Percentiles rank a stretch among this genome's conserved stretches.
Evolutionary conservation across 768 basidiomycete species (phyloP).

Genomic region (Sporobolomyces phaffii): DNA sequence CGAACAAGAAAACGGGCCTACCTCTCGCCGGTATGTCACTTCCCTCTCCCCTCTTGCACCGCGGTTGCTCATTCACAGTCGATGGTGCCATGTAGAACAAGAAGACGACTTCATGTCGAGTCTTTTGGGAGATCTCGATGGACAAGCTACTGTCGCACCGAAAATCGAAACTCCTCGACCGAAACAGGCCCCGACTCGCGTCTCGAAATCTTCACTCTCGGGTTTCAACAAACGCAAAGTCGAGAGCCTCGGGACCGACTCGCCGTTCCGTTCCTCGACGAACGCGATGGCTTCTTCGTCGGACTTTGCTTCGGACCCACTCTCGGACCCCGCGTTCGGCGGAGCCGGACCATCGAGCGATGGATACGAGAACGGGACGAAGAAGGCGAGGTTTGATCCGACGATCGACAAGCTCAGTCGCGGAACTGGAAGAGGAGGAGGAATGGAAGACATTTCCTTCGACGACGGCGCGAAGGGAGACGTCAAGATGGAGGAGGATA

Average conservation of each 20-base stretch:
- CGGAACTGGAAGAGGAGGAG: conserved; percentile 23
- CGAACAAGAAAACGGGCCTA: conserved; percentile 47
- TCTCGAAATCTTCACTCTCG: conserved; percentile 7
- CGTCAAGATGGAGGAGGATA: conserved; percentile 39
- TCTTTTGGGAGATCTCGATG: conserved; percentile 68
- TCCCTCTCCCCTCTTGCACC: conserved; percentile 49
- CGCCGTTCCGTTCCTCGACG: conserved; percentile 11
- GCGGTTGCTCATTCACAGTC: not conserved
- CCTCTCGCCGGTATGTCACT: conserved; percentile 39
- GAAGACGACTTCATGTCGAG: conserved; percentile 85
- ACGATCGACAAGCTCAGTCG: not conserved
- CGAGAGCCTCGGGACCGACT: conserved; percentile 6
- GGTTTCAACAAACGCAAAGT: conserved; percentile 27
- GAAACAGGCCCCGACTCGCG: not conserved
- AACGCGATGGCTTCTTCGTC: conserved; percentile 17
- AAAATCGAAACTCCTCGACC: conserved; percentile 19
- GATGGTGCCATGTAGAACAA: conserved; percentile 53
- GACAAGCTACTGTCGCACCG: conserved; percentile 20
- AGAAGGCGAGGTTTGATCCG: conserved; percentile 29
- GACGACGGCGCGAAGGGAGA: conserved; percentile 40
- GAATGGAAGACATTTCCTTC: conserved; percentile 28
- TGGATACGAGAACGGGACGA: conserved; percentile 49
- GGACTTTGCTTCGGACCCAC: conserved; percentile 43
- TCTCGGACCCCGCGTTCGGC: conserved; percentile 49
- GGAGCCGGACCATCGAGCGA: conserved; percentile 54